Base-by-base conservation (phyloP, 2,329 filamentous ascomycete species). In the Microdochium paspali region DNA sequence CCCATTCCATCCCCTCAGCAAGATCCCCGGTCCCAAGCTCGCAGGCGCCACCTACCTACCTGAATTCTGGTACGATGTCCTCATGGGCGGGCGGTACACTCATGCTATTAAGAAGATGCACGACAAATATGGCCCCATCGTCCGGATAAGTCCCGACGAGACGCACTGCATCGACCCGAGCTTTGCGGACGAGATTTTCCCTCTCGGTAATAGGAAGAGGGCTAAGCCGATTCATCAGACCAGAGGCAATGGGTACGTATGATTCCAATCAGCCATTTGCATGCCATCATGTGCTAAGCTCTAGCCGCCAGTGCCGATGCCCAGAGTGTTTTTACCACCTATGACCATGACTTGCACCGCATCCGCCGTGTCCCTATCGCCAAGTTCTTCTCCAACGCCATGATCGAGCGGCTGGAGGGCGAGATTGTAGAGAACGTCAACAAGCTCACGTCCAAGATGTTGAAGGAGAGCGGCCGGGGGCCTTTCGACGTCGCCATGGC, bases 51-150 rank as follows among this genome's bases (percentile, higher is more conserved):
- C 60, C 6, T 66, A 65, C 32, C 46, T 61, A 1, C 66, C 65
- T 10, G 67, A 70, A 44, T 61, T 63, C 6, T 70, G 63, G 45
- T 61, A 66, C 45, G 67, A 70, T 46, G 57, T 61, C 47, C 56
- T 67, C 48, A 53, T 54, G 10, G 55, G 58, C 13, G 67, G 67
- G 2, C 51, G 58, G 12, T 70, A 69, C 49, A 61, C 60, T 7
- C 52, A 53, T 2, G 52, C 55, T 20, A 69, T 70, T 18, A 50
- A 54, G 3, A 46, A 53, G 6, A 66, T 69, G 61, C 66, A 70
- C 44, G 56, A 63, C n/a, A 48, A 53, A 7, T 68, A 70, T 50
- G 52, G 52, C 1, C 52, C 50, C 4, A 50, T 52, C 12, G 43
- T 52, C 18, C 42, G 50, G 9, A 52, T 52, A 24, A 52, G 48